Evolutionary conservation across 2,329 filamentous ascomycete genomes (phyloP).

Genomic region (Botryotinia globosa): DNA sequence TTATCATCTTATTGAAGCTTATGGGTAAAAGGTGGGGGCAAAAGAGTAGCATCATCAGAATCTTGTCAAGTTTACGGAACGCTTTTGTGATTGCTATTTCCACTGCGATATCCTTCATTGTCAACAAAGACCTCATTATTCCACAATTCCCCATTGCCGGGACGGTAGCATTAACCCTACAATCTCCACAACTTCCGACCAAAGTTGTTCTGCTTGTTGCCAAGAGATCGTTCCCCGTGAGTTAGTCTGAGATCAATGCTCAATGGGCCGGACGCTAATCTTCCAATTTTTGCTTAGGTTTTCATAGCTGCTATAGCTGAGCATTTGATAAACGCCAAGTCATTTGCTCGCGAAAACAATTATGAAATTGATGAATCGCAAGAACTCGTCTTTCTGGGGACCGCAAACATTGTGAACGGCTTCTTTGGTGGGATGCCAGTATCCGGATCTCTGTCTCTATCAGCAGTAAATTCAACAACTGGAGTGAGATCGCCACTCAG

Average conservation of each 20-base stretch:
- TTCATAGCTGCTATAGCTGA: conserved; percentile 57
- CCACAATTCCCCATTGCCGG: conserved; percentile 6
- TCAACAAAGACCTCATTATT: not conserved
- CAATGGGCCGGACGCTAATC: not conserved
- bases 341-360: conserved; percentile 59
- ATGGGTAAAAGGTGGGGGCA: conserved; percentile 5
- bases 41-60: not conserved
- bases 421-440: conserved; percentile 64
- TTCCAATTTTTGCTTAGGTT: conserved; percentile 28
- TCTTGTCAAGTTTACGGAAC: conserved; percentile 3
- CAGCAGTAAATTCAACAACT: conserved; percentile 64
- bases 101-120: not conserved
- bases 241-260: not conserved
- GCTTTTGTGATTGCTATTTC: conserved; percentile 3
- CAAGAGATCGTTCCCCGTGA: conserved; percentile 46
- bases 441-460: conserved; percentile 65
- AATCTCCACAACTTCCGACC: not conserved
- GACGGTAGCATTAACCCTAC: not conserved
- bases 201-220: conserved; percentile 1
- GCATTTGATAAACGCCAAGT: conserved; percentile 62
- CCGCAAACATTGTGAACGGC: conserved; percentile 61
- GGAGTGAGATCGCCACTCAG: conserved; percentile 60
- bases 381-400: conserved; percentile 61
- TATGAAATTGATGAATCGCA: conserved; percentile 64
- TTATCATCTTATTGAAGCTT: conserved; percentile 4